These are phyloP conservation scores for Hymenotorrendiella dingleyae DNA, from an alignment of 2,329 filamentous ascomycete species.

Conservation along the genomic window DNA sequence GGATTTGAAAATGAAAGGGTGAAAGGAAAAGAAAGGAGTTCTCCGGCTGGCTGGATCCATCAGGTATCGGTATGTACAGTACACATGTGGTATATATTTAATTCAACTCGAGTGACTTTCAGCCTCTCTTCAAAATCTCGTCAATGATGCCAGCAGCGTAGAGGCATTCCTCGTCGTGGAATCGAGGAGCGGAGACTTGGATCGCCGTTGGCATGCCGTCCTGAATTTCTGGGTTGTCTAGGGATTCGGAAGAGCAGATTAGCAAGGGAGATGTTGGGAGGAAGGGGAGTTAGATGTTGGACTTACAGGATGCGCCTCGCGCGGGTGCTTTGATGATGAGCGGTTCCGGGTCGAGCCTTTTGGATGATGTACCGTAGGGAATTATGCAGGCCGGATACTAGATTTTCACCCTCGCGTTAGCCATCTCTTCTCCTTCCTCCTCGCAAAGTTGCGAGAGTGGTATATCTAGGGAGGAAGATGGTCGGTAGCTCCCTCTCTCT, in stretches of 20 bases:
- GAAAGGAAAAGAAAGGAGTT: too few species aligned
- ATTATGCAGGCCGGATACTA: constrained; percentile 47
- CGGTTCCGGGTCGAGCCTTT: constrained; percentile 32
- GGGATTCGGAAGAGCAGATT: neutral
- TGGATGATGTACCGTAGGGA: constrained; percentile 38
- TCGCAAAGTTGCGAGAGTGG: too few species aligned
- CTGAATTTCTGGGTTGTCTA: constrained; percentile 2
- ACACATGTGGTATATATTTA: too few species aligned
- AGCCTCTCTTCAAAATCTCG: neutral
- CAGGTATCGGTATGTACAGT: too few species aligned
- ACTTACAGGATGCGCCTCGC: neutral
- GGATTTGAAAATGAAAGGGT: too few species aligned
- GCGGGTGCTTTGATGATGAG: neutral
- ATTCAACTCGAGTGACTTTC: neutral
- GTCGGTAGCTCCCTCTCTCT: neutral
- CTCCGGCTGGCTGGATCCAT: too few species aligned
- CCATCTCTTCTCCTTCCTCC: too few species aligned
- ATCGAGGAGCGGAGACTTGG: constrained; percentile 1
- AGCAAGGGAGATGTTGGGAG: neutral
- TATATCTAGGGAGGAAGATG: too few species aligned
- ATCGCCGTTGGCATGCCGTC: constrained; percentile 9
- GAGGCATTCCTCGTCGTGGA: constrained; percentile 1
- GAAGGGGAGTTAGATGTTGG: neutral
- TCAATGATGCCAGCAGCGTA: constrained; percentile 1
- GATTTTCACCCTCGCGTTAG: too few species aligned